Evolutionary conservation across 176 grass and related monocot species (phyloP).

Genomic region (Carex myosuroides): DNA sequence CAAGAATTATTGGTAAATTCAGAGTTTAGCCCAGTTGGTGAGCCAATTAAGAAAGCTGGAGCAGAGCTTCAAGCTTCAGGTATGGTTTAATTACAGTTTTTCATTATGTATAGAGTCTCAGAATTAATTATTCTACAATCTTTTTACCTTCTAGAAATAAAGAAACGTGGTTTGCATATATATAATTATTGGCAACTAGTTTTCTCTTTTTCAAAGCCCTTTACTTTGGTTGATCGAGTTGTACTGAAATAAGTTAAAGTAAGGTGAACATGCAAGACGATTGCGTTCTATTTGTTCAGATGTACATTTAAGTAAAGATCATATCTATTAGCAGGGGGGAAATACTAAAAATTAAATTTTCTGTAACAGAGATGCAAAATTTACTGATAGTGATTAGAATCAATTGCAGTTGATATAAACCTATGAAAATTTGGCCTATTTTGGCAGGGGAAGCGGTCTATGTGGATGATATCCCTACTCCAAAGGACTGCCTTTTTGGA

Average conservation of each 20-base stretch:
- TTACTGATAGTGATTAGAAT: no score
- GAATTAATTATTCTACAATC: background rate
- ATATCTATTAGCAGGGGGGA: no score
- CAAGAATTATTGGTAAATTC: conserved; percentile 22
- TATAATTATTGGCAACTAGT: background rate
- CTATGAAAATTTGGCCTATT: background rate
- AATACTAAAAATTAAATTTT: background rate
- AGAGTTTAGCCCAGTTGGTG: conserved; percentile 50
- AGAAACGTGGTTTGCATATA: background rate
- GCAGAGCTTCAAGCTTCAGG: conserved; percentile 82
- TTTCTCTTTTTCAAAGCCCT: background rate
- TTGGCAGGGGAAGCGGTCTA: conserved; percentile 68
- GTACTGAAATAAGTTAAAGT: no score
- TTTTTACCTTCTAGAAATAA: background rate
- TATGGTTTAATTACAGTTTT: conserved; percentile 13
- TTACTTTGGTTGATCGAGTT: background rate
- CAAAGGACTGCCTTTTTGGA: conserved; percentile 62
- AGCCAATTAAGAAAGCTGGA: conserved; percentile 51
- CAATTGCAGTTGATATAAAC: no score
- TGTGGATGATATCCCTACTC: conserved; percentile 72
- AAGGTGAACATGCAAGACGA: background rate
- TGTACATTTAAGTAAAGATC: background rate
- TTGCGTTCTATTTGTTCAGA: background rate
- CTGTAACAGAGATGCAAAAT: background rate
- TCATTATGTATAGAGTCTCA: background rate